These are phyloP conservation scores for Gracilaria gracilis DNA, from an alignment of 23 red algal genomes.

Conservation along the genomic window DNA sequence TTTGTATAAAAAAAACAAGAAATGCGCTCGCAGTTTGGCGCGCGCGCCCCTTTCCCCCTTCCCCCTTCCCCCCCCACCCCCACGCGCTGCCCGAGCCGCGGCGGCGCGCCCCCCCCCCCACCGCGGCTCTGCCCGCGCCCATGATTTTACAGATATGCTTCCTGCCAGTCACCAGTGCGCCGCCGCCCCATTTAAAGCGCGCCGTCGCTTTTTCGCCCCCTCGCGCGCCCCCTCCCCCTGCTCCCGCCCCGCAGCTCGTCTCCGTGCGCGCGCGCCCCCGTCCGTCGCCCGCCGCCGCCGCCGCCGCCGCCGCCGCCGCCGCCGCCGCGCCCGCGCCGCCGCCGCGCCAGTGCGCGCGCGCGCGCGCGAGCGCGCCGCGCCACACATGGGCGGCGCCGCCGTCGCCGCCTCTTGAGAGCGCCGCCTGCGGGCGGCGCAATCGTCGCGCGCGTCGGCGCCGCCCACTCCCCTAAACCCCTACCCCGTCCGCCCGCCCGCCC, in stretches of 20 bases:
- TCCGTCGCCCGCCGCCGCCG: background rate
- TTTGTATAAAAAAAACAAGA: too few species aligned
- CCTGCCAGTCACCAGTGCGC: too few species aligned
- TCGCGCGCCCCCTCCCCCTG: background rate
- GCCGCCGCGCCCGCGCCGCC: background rate
- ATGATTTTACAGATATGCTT: too few species aligned
- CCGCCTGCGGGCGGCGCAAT: background rate
- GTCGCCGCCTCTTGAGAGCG: background rate
- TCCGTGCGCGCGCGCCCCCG: background rate
- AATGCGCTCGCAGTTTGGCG: too few species aligned
- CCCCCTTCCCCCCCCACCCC: too few species aligned
- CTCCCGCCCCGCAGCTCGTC: slow-evolving; percentile 1
- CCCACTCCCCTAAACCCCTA: background rate
- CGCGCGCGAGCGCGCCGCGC: background rate
- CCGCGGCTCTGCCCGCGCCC: background rate
- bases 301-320: background rate
- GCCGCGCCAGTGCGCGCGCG: background rate
- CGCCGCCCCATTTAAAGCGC: too few species aligned
- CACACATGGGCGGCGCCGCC: background rate
- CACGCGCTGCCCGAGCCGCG: too few species aligned
- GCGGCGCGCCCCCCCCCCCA: background rate
- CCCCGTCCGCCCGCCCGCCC: background rate
- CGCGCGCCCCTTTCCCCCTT: too few species aligned
- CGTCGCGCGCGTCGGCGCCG: background rate
- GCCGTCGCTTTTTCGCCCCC: background rate